Conservation (phyloP, 495 filamentous ascomycete genomes). For the Cercophora newfieldiana region DNA sequence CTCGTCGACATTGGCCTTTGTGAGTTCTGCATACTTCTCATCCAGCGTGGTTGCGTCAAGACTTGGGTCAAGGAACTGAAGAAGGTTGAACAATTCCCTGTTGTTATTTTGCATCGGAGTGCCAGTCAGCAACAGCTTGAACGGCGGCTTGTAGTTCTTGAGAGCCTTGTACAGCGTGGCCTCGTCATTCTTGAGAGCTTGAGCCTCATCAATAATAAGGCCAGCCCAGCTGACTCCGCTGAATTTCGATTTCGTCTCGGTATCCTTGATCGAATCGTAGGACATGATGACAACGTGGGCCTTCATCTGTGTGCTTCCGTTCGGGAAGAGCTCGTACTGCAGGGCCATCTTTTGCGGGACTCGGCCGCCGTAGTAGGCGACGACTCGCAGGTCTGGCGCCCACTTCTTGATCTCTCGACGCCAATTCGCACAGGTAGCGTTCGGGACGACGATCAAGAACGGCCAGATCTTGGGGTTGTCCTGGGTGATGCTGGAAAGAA, state of each 20-base stretch:
- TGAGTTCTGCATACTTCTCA: constrained; percentile 68
- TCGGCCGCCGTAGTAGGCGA: constrained; percentile 82
- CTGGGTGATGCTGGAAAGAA: constrained; percentile 75
- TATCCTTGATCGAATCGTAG: constrained; percentile 80
- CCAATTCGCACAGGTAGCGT: constrained; percentile 96
- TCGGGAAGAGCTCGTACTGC: constrained; percentile 80
- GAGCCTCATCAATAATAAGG: constrained; percentile 92
- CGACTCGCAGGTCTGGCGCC: constrained; percentile 81
- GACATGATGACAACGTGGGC: constrained; percentile 94
- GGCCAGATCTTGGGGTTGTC: constrained; percentile 80
- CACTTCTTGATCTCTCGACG: constrained; percentile 93
- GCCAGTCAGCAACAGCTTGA: constrained; percentile 81
- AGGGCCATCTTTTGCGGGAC: constrained; percentile 68
- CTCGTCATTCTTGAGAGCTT: constrained; percentile 91
- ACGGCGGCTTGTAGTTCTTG: constrained; percentile 67
- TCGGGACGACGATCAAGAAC: constrained; percentile 90
- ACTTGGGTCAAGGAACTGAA: constrained; percentile 80
- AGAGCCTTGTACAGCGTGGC: constrained; percentile 77
- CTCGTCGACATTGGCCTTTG: constrained; percentile 73
- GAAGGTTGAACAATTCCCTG: constrained; percentile 87
- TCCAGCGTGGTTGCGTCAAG: constrained; percentile 73
- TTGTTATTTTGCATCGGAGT: constrained; percentile 96
- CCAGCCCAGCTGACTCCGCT: constrained; percentile 75
- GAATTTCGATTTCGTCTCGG: constrained; percentile 63
- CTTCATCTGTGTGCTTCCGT: constrained; percentile 55